These are phyloP conservation scores for Huntiella omanensis DNA, from an alignment of 2,329 filamentous ascomycete species.

Conservation along the genomic window DNA sequence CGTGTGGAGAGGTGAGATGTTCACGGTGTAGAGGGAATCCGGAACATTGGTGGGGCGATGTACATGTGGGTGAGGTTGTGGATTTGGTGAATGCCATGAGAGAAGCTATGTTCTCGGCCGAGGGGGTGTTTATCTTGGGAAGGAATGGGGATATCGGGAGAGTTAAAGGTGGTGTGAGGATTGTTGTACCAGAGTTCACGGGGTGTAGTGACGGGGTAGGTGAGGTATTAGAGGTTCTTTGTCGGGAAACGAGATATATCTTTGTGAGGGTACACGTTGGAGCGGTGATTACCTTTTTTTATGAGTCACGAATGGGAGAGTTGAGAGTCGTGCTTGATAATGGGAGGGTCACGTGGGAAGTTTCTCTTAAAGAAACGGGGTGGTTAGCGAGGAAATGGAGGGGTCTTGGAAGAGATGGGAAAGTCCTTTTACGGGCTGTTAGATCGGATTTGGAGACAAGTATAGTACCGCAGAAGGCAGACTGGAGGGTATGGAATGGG, in stretches of 20 bases:
- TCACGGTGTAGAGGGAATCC: conserved; percentile 22
- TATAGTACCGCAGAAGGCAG: not conserved
- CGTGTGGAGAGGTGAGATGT: conserved; percentile 22
- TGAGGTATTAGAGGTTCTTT: too few relatives aligned
- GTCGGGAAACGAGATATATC: too few relatives aligned
- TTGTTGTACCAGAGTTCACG: too few relatives aligned
- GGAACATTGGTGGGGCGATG: conserved; percentile 14
- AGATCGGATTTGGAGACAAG: not conserved
- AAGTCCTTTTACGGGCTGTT: not conserved
- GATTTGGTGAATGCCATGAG: conserved; percentile 4
- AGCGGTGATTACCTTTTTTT: too few relatives aligned
- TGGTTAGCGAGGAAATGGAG: not conserved
- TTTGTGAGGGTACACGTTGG: too few relatives aligned
- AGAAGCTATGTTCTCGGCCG: too few relatives aligned
- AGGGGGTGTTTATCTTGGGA: too few relatives aligned
- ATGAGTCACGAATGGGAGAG: not conserved
- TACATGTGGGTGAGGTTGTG: not conserved
- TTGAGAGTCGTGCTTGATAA: not conserved
- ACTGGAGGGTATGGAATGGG: not conserved
- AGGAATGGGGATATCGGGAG: too few relatives aligned
- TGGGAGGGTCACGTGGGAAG: not conserved
- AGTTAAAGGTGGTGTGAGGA: too few relatives aligned
- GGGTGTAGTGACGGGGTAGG: too few relatives aligned
- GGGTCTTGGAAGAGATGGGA: not conserved
- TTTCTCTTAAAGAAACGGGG: not conserved